phyloP scores from a whole-genome alignment of 805 yeast genomes.

The Candida lessepsii region DNA sequence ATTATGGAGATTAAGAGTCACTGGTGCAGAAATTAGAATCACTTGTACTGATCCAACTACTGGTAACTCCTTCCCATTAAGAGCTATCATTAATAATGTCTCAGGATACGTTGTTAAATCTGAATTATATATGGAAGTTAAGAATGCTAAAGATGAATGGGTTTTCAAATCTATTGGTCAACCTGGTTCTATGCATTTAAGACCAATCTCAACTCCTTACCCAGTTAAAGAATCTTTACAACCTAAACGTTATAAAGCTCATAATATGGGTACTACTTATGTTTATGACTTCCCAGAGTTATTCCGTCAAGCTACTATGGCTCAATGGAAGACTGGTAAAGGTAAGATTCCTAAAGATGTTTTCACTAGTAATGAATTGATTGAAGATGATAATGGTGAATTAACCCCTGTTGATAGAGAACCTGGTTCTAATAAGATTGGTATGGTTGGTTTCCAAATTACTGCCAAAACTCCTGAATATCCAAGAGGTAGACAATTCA shows the following conservation, averaged over 20 bases:
- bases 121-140: constrained; percentile 91
- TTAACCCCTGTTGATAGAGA: constrained; percentile 90
- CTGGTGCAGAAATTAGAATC: constrained; percentile 96
- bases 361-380: constrained; percentile 78
- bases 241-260: constrained; percentile 98
- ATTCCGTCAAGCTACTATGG: constrained; percentile 85
- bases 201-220: constrained; percentile 93
- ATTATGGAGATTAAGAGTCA: constrained; percentile 92
- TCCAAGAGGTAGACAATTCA: constrained; percentile 92
- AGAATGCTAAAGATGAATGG: constrained; percentile 93
- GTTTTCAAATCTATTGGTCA: constrained; percentile 91
- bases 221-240: constrained; percentile 98
- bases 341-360: constrained; percentile 68
- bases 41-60: constrained; percentile 87
- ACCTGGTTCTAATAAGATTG: constrained; percentile 92
- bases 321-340: constrained; percentile 77
- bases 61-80: constrained; percentile 89
- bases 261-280: constrained; percentile 95
- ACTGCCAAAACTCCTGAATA: constrained; percentile 94
- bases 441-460: constrained; percentile 96
- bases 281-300: constrained; percentile 99
- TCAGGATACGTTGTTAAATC: constrained; percentile 97
- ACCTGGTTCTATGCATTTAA: constrained; percentile 96
- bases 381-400: constrained; percentile 74
- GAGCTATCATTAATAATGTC: constrained; percentile 95